Evolutionary conservation across 2,329 filamentous ascomycete genomes (phyloP).

Genomic region (Penicillium brevicompactum): DNA sequence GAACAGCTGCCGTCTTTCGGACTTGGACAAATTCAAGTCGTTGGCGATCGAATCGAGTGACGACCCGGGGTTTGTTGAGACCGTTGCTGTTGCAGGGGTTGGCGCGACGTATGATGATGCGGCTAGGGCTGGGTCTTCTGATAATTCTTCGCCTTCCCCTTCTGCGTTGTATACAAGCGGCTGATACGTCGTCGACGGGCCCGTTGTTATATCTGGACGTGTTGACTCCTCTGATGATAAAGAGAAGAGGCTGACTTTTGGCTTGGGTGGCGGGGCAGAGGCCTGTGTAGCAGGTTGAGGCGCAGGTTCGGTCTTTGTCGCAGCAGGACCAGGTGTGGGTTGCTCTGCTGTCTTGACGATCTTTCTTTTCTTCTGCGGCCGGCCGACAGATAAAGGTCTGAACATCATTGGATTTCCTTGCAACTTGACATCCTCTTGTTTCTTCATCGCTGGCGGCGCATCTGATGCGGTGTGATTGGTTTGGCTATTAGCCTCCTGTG

Average conservation of each 20-base stretch:
- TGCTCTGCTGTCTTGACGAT: slow-evolving; percentile 33
- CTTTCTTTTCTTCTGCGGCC: slow-evolving; percentile 72
- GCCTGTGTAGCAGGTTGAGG: slow-evolving; percentile 14
- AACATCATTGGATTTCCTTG: slow-evolving; percentile 85
- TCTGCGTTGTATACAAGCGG: slow-evolving; percentile 44
- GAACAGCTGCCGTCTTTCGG: slow-evolving; percentile 80
- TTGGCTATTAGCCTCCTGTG: slow-evolving; percentile 29
- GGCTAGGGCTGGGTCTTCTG: slow-evolving; percentile 18
- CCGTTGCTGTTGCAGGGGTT: slow-evolving; percentile 8
- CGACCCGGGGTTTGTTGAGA: slow-evolving; percentile 10
- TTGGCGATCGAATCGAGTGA: slow-evolving; percentile 70
- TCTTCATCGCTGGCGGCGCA: slow-evolving; percentile 12
- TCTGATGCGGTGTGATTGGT: slow-evolving; percentile 6
- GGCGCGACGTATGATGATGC: slow-evolving; percentile 10
- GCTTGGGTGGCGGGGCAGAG: slow-evolving; percentile 25
- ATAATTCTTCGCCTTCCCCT: slow-evolving; percentile 20
- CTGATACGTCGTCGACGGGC: slow-evolving; percentile 35
- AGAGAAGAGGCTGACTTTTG: slow-evolving; percentile 50
- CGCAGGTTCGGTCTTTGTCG: slow-evolving; percentile 19
- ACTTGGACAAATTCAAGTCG: slow-evolving; percentile 75
- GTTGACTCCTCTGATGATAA: slow-evolving; percentile 33
- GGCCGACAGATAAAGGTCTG: slow-evolving; percentile 80
- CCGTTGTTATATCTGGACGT: slow-evolving; percentile 6
- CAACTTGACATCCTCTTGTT: slow-evolving; percentile 48
- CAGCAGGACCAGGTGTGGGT: slow-evolving; percentile 15